Base-by-base conservation (phyloP, 257 asterid species). In the Cordia subcordata region DNA sequence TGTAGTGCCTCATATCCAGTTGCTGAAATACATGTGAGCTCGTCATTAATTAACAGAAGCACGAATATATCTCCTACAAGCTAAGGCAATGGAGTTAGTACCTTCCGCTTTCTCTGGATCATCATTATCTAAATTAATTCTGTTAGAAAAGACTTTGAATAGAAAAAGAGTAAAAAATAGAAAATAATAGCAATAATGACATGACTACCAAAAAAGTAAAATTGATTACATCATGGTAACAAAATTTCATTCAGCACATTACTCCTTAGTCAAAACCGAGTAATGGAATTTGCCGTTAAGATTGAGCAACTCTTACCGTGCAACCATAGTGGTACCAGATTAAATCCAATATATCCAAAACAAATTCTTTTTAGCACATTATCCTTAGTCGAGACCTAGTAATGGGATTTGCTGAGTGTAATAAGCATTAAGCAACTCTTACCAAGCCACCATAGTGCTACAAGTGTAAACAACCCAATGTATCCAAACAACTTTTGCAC, bases 371-470 rank as follows among this genome's bases (percentile, higher is more conserved):
- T 27, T 6, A 27, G 35, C 35, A 27, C 35, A 27, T 27, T 27
- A 27, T n/a, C n/a, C 35, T 27, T 6, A 13, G 16, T 17, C 10
- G 20, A 49, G 16, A 5, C 16, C 10, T n/a, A 49, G 11, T 6
- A 17, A 49, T n/a, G 22, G 20, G n/a, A 47, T 49, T 17, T 22
- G 22, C 21, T 46, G 56, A 42, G 54, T 22, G 39, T 5, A 38
- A 16, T 42, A 42, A 50, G 39, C 22, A 23, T 13, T 18, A 37
- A 42, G 65, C 6, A 49, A 14, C 40, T 69, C 85, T 75, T 75
- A 93, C 99, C 99, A 27, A 93, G 95, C 99, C 99, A 93, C 99
- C 99, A 93, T 49, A 93, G 85, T 61, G 94, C 82, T 66, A 86
- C 88, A 39, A 93, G 91, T 1, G 97, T 86, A 57, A 85, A 89